Percentiles rank a stretch among this genome's conserved stretches.
Evolutionary conservation across 2,329 filamentous ascomycete genomes (phyloP).

Genomic region (Pestalotiopsis sp.): DNA sequence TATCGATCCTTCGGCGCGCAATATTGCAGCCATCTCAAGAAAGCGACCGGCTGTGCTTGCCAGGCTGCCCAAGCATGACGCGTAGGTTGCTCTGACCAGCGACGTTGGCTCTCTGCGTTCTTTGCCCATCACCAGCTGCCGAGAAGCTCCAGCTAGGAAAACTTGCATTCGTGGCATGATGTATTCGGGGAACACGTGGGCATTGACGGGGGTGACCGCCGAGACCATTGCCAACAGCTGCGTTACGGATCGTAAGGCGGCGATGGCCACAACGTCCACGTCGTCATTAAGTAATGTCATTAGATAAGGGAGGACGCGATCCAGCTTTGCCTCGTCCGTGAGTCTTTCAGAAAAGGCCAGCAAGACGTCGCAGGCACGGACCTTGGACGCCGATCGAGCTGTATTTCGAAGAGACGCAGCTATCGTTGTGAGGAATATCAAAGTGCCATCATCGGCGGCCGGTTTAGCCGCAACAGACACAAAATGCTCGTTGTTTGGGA

Average conservation of each 20-base stretch:
- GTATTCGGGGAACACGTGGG: conserved; percentile 71
- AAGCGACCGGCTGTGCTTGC: conserved; percentile 85
- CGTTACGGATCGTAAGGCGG: conserved; percentile 83
- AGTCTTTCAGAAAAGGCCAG: conserved; percentile 88
- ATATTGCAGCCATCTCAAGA: conserved; percentile 86
- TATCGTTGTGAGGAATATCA: conserved; percentile 89
- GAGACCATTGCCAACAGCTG: conserved; percentile 86
- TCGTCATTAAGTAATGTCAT: conserved; percentile 82
- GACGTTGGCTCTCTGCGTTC: conserved; percentile 59
- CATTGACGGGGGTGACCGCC: conserved; percentile 80
- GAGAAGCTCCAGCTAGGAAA: conserved; percentile 47
- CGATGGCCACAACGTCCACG: conserved; percentile 81
- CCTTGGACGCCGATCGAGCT: conserved; percentile 81
- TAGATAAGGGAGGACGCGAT: conserved; percentile 88
- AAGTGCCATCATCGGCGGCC: conserved; percentile 80
- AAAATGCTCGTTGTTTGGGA: conserved; percentile 81
- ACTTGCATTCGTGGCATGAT: conserved; percentile 66
- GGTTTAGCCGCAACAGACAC: conserved; percentile 63
- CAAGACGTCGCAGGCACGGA: conserved; percentile 88
- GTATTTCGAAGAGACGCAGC: conserved; percentile 89
- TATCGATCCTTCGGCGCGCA: conserved; percentile 82
- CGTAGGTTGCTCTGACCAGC: conserved; percentile 86
- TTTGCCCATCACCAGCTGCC: conserved; percentile 35
- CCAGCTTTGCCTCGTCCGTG: conserved; percentile 94
- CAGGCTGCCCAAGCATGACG: conserved; percentile 86